These are phyloP conservation scores for Tetracladium marchalianum DNA, from an alignment of 495 filamentous ascomycete species.

Conservation along the genomic window DNA sequence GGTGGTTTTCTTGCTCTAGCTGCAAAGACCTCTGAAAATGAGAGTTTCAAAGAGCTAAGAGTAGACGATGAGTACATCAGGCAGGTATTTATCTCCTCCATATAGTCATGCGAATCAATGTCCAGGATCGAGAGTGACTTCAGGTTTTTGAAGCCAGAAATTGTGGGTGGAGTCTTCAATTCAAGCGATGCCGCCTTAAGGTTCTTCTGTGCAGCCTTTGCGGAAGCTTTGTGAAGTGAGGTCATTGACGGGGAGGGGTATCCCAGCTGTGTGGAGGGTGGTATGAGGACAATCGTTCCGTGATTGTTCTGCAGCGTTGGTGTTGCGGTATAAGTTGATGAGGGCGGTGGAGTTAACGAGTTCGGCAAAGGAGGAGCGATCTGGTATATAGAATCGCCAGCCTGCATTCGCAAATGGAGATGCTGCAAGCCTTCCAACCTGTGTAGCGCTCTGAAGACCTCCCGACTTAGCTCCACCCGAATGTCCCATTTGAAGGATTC, in stretches of 20 bases:
- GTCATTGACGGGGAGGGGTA: not conserved
- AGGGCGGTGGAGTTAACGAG: not conserved
- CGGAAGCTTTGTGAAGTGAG: not conserved
- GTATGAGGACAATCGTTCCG: no score
- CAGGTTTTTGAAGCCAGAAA: slow-evolving; percentile 47
- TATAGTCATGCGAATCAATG: slow-evolving; percentile 44
- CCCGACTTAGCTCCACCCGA: slow-evolving; percentile 47
- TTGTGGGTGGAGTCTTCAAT: slow-evolving; percentile 32
- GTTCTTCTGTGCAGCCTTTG: no score
- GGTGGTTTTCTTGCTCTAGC: slow-evolving; percentile 39
- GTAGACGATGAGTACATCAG: slow-evolving; percentile 38
- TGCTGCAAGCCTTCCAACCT: slow-evolving; percentile 38
- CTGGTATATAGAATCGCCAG: slow-evolving; percentile 37
- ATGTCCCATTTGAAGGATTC: slow-evolving; percentile 55
- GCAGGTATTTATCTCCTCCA: slow-evolving; percentile 43
- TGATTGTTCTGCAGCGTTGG: no score
- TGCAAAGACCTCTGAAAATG: slow-evolving; percentile 43
- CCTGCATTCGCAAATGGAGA: slow-evolving; percentile 48
- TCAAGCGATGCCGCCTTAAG: not conserved
- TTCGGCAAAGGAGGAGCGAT: slow-evolving; percentile 20
- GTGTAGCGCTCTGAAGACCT: slow-evolving; percentile 47
- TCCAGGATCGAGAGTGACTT: slow-evolving; percentile 44
- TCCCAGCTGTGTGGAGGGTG: no score
- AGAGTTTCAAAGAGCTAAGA: slow-evolving; percentile 43
- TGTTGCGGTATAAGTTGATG: not conserved